Conservation (phyloP, 1,139 yeast genomes). For the Pichia sp. region DNA sequence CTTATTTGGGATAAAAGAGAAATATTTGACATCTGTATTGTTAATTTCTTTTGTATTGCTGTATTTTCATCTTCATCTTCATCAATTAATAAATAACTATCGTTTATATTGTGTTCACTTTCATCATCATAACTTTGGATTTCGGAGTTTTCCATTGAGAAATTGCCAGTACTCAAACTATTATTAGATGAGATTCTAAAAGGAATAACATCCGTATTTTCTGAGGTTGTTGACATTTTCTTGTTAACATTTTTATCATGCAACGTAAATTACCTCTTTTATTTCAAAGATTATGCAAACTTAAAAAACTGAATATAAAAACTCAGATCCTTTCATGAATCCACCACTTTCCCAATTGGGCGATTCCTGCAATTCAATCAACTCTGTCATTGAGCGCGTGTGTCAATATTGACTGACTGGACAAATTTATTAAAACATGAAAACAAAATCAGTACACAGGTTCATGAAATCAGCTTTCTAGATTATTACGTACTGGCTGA, state of each 20-base stretch:
- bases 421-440: no score
- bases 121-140: neutral
- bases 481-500: no score
- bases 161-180: neutral
- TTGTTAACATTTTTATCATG: no score
- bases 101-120: neutral
- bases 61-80: neutral
- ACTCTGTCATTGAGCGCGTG: constrained; percentile 1
- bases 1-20: constrained; percentile 8
- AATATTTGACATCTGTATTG: constrained; percentile 7
- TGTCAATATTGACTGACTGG: neutral
- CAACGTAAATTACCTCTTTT: no score
- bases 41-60: constrained; percentile 4
- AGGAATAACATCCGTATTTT: no score
- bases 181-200: neutral
- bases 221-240: no score
- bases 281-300: neutral
- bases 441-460: no score
- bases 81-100: neutral
- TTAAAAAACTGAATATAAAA: neutral
- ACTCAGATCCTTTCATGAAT: neutral
- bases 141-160: neutral
- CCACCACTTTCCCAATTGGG: constrained; percentile 1
- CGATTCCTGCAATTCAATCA: neutral
- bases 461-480: no score